A percentile compares a stretch with the other conserved stretches of the same genome.
Conservation (phyloP, 805 yeast genomes). For the Pichia nanzhaoensis region DNA sequence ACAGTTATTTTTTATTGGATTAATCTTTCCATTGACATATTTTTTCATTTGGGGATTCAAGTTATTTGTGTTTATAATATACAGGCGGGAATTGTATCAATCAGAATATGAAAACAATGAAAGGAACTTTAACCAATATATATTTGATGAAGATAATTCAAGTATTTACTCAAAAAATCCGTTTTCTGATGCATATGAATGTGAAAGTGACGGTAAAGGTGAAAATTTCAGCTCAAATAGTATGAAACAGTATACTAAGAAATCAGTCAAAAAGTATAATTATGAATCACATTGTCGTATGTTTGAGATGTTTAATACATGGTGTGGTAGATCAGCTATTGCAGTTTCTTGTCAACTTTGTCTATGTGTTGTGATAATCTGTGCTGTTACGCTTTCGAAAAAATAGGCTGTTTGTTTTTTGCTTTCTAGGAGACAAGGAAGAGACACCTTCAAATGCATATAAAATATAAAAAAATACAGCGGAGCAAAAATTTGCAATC, state of each 20-base stretch:
- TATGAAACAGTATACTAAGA: too few relatives aligned
- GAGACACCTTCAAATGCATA: too few relatives aligned
- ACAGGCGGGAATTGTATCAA: background rate
- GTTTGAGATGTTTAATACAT: constrained; percentile 10
- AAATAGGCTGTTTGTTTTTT: background rate
- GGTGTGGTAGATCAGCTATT: constrained; percentile 16
- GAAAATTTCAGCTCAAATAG: too few relatives aligned
- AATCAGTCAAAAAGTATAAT: background rate
- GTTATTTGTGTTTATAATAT: background rate
- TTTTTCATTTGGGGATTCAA: constrained; percentile 7
- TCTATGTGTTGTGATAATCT: constrained; percentile 10
- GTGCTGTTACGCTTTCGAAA: constrained; percentile 9
- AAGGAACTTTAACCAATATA: too few relatives aligned
- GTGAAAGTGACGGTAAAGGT: too few relatives aligned
- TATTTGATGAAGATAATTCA: too few relatives aligned
- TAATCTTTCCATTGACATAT: constrained; percentile 7
- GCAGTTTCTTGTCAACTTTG: constrained; percentile 15
- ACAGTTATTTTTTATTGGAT: constrained; percentile 12
- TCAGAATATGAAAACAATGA: background rate
- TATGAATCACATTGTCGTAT: constrained; percentile 15
- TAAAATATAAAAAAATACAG: too few relatives aligned
- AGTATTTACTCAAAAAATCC: too few relatives aligned
- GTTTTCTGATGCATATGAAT: too few relatives aligned
- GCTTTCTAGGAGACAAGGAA: too few relatives aligned
- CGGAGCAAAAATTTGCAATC: background rate